Base-by-base conservation (phyloP, 768 basidiomycete species). In the Boletus rubroflammeus region DNA sequence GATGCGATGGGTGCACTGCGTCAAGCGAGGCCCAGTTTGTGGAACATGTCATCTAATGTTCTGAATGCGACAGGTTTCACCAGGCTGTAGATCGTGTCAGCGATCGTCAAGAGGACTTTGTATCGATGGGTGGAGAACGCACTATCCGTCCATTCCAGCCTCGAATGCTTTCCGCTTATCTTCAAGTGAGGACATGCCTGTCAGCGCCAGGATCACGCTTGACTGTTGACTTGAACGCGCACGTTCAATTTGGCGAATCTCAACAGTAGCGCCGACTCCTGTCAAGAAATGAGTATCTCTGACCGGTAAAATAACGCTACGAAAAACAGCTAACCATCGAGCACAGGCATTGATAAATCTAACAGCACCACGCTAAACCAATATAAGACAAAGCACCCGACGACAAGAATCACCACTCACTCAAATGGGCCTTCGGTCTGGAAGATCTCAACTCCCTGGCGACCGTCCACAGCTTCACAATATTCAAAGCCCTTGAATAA, bases 21-120 rank as follows among this genome's bases (percentile, higher is more conserved):
- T 76, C 64, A 78, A 60, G 75, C 64, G 14, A 79, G 68, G 23
- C 88, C 86, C 40, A 92, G 75, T 70, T 82, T 86, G 51, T 79
- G 78, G 66, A 93, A 90, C 82, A 90, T 89, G 60, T 85, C 82
- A 52, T 94, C 88, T 19, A 98, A 72, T 15, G 86, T 93, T 65
- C 88, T 92, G 74, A 98, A 90, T n/a, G 90, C 90, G 19, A 98
- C 93, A 11, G 95, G 95, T 70, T 98, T 98, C 53, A 97, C 91
- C 19, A 96, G 80, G 64, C 93, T 95, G 57, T 0, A 57, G 41
- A 15, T 31, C 25, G 38, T 25, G 40, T 61, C 21, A 55, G 23
- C 17, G 36, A 49, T 26, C 10, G 17, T 41, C 53, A 10, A 38
- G 35, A 23, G 4, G 15, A 9, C 5, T 25, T 25, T 4, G 5